Evolutionary conservation across 139 green algal species (phyloP).

Genomic region (Closterium sp.): DNA sequence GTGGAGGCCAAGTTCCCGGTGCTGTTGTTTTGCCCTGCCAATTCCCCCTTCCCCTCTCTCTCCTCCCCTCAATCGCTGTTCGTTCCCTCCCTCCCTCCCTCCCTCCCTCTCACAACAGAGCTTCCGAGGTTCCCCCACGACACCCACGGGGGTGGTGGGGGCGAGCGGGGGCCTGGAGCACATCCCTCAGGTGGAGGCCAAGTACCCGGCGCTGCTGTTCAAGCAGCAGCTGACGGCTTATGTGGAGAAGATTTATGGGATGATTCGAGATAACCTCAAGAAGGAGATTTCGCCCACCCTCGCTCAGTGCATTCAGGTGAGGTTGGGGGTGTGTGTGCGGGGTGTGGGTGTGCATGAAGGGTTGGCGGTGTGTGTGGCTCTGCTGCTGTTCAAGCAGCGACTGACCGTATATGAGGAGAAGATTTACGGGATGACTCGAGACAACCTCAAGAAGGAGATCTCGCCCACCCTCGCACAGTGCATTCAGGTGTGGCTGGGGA

Average conservation of each 20-base stretch:
- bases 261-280: neutral
- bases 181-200: constrained; percentile 63
- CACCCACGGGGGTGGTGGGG: neutral
- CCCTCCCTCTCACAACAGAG: too few species aligned
- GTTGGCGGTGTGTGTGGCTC: too few species aligned
- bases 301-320: neutral
- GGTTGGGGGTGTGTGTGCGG: too few species aligned
- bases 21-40: too few species aligned
- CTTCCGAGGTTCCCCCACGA: neutral
- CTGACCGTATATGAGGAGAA: constrained; percentile 96
- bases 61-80: too few species aligned
- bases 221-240: constrained; percentile 99
- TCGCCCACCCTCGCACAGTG: neutral
- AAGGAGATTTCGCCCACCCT: neutral
- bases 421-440: constrained; percentile 68
- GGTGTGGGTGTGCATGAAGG: too few species aligned
- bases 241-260: constrained; percentile 90
- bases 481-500: neutral
- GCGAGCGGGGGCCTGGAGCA: neutral
- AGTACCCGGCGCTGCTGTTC: constrained; percentile 99
- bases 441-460: neutral
- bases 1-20: constrained; percentile 90
- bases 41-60: too few species aligned
- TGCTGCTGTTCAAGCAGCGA: constrained; percentile 99
- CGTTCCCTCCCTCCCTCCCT: too few species aligned